Evolutionary conservation across 176 grass and related monocot genomes (phyloP).

Genomic region (Puccinellia tenuiflora): DNA sequence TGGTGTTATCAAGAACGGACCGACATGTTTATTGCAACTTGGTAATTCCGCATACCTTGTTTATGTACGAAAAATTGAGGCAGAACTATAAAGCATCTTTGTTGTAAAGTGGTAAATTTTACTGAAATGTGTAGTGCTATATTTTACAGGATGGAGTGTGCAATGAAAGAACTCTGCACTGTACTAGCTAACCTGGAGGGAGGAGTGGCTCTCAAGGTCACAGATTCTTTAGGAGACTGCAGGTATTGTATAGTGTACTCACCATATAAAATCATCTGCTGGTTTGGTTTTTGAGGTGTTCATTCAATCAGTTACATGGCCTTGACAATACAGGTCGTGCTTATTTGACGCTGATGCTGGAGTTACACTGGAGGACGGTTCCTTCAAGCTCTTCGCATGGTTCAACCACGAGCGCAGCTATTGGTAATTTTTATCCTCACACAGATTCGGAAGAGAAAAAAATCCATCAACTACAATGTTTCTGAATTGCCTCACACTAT

Average conservation of each 20-base stretch:
- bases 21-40: not conserved
- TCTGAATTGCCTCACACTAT: not conserved
- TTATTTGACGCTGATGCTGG: not conserved
- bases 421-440: not conserved
- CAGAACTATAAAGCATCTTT: not conserved
- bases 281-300: not conserved
- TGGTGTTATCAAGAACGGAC: not conserved
- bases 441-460: not conserved
- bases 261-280: not conserved
- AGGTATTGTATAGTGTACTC: not conserved
- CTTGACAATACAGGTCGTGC: not conserved
- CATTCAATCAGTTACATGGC: not conserved
- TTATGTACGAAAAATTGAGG: not conserved
- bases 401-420: not conserved
- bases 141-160: not conserved
- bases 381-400: not conserved
- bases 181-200: not conserved
- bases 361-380: not conserved
- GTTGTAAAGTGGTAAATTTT: not conserved
- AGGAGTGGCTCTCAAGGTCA: not conserved
- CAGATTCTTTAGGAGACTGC: constrained; percentile 1
- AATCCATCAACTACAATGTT: not conserved
- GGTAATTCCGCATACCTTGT: not conserved
- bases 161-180: not conserved
- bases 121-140: not conserved